Percentiles rank a stretch among this genome's conserved stretches.
Evolutionary conservation across 257 asterid species (phyloP).

Genomic region (Solanum sejunctum): DNA sequence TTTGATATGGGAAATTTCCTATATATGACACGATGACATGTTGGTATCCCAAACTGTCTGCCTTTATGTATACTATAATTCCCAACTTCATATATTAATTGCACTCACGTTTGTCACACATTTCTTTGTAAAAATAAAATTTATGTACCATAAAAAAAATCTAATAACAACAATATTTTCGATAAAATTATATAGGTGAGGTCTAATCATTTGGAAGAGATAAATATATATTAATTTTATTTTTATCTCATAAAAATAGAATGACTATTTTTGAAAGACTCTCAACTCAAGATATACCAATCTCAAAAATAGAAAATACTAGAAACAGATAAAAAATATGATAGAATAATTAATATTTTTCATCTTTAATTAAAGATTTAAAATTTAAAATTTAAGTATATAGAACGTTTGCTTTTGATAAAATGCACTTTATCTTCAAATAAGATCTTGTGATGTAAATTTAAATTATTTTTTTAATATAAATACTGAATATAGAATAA

Average conservation of each 20-base stretch:
- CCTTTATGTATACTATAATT: background rate
- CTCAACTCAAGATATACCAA: too few species aligned
- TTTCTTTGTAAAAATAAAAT: too few species aligned
- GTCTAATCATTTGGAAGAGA: too few species aligned
- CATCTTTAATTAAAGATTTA: accelerated
- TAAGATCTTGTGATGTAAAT: accelerated
- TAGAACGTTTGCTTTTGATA: background rate
- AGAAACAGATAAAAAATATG: too few species aligned
- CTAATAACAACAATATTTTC: too few species aligned
- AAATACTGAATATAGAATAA: accelerated
- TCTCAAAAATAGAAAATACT: too few species aligned
- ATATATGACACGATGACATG: background rate
- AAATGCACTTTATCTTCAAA: background rate
- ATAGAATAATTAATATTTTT: background rate
- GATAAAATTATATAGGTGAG: too few species aligned
- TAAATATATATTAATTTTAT: too few species aligned
- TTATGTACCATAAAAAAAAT: accelerated
- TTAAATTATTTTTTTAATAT: accelerated
- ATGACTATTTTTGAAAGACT: too few species aligned
- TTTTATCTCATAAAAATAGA: too few species aligned
- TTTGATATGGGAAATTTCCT: background rate
- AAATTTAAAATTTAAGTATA: background rate
- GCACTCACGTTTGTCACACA: background rate
- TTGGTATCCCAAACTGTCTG: background rate
- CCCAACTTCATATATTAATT: background rate